Conservation (phyloP, 2,329 filamentous ascomycete genomes). For the Verticillium tricorpus region DNA sequence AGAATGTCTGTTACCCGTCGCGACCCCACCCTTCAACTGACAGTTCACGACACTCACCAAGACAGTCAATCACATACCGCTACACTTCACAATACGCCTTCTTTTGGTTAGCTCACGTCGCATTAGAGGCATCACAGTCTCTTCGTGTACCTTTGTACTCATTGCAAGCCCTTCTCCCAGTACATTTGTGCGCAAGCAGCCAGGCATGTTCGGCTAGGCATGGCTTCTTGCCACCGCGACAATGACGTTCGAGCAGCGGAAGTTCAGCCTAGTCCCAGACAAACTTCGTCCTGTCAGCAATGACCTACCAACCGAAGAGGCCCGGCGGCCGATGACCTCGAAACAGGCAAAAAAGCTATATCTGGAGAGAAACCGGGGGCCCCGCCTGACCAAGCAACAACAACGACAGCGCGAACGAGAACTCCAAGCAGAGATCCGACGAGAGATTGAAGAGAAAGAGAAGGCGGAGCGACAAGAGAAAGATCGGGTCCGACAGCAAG, state of each 20-base stretch:
- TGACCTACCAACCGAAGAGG: neutral
- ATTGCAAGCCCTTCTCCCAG: no score
- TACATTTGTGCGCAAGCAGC: neutral
- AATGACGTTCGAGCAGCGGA: slow-evolving; percentile 34
- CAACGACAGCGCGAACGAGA: slow-evolving; percentile 31
- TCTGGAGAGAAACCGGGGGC: slow-evolving; percentile 28
- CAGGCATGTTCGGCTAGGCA: neutral
- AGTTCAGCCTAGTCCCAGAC: slow-evolving; percentile 38
- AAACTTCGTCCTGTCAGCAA: slow-evolving; percentile 15
- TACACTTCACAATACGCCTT: neutral
- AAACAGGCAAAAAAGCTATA: slow-evolving; percentile 36
- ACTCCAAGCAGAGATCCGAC: slow-evolving; percentile 12
- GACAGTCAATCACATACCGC: neutral
- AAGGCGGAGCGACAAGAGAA: slow-evolving; percentile 50
- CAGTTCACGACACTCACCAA: neutral
- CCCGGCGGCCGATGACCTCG: slow-evolving; percentile 31
- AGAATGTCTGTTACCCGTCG: neutral
- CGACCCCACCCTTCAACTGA: neutral
- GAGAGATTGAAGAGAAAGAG: slow-evolving; percentile 25
- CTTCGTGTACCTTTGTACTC: no score
- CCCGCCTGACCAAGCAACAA: slow-evolving; percentile 38
- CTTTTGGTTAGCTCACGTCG: neutral
- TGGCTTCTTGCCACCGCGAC: slow-evolving; percentile 5
- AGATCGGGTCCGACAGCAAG: slow-evolving; percentile 42
- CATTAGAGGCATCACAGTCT: no score